Evolutionary conservation across 106 monocot species (phyloP), one percentile per base, ranked within the genome.

Genomic region (Dendrobium catenatum): DNA sequence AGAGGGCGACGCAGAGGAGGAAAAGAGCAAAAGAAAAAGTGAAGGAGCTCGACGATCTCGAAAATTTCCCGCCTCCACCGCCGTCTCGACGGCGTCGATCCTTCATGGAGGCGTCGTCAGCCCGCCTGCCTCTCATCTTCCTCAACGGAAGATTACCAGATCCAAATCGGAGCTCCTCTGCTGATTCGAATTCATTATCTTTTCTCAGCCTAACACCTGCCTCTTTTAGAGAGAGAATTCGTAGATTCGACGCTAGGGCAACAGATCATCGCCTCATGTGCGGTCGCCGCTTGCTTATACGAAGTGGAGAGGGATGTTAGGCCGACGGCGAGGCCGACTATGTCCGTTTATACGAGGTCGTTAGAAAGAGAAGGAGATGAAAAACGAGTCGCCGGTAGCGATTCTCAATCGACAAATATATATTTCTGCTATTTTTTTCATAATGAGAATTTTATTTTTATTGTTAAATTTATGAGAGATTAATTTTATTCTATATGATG

Each of bases 1-100:
- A 83, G 22, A 83, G 79, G 72, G 58, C 42, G 3, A 33, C 43
- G 73, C 78, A 83, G 15, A 79, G 29, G 22, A 74, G 55, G 59
- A 73, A 78, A 15, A 78, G 19, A 24, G 26, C 19, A 59, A 79
- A 41, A 59, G 18, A 37, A 19, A 64, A 41, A 24, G 16, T 5
- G 58, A 19, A 37, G 41, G 16, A 59, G 78, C 40, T 40, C 33
- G 6, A 18, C 0, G 55, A 59, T 33, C 56, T 64, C 13, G 43
- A 24, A 29, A 24, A 42, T 24, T 58, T 66, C 49, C 46, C 48
- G 24, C 49, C 76, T 22, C 26, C 46, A 8, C 48, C 76, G 44
- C 18, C 74, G 20, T 31, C 31, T 18, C 40, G 29, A 24, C 67
- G 59, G 42, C 37, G 43, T 18, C 44, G 79, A 42, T 79, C 79